Percentiles rank a stretch among this genome's conserved stretches.
These are phyloP conservation scores for Ceratobasidium sp. DNA, from an alignment of 1,284 basidiomycete species.

Conservation along the genomic window DNA sequence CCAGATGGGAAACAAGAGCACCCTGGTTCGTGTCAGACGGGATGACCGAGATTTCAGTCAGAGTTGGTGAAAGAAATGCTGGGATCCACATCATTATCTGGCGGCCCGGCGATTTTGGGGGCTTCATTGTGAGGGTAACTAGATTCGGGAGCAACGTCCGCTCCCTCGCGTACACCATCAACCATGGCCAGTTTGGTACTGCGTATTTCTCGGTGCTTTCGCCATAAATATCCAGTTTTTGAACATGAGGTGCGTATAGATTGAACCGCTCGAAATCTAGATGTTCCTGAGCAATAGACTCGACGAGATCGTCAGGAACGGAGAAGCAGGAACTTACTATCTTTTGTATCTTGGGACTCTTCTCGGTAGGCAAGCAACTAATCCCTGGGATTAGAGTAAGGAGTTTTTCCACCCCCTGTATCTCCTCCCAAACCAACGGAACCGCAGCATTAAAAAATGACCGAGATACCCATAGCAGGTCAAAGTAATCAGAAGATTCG, in stretches of 20 bases:
- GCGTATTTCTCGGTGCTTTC: neutral
- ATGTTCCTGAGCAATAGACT: neutral
- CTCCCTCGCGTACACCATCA: neutral
- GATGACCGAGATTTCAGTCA: neutral
- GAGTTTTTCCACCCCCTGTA: neutral
- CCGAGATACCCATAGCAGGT: neutral
- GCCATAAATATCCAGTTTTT: neutral
- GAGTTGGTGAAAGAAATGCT: neutral
- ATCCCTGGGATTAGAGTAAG: neutral
- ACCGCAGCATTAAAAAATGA: neutral
- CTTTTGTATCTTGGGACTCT: neutral
- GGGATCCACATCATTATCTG: slow-evolving; percentile 2
- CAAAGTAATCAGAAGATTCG: too few relatives aligned
- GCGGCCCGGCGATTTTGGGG: neutral
- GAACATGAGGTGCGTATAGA: neutral
- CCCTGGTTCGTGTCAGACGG: neutral
- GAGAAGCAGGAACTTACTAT: neutral
- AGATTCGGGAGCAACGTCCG: neutral
- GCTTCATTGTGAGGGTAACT: neutral
- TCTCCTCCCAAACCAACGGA: slow-evolving; percentile 5
- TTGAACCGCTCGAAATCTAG: neutral
- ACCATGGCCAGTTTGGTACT: neutral
- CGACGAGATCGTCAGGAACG: neutral
- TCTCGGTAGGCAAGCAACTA: neutral
- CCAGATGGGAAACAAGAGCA: neutral